Evolutionary conservation across 441 rosid genomes (phyloP).

Genomic region (Jatropha podagrica): DNA sequence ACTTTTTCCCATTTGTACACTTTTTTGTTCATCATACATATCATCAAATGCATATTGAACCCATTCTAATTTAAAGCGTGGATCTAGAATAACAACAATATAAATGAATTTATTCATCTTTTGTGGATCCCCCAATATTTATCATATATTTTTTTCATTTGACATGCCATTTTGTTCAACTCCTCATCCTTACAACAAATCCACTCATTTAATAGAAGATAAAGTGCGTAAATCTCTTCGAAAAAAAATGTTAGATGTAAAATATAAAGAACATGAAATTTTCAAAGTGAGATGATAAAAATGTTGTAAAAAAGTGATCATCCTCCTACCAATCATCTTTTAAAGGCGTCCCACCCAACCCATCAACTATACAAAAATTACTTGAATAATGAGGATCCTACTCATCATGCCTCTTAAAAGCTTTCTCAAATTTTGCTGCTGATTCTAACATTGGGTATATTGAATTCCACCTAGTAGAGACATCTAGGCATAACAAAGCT

Average conservation of each 20-base stretch:
- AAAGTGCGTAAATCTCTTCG: too few relatives aligned
- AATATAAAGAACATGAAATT: too few relatives aligned
- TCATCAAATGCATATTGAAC: neutral
- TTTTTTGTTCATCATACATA: neutral
- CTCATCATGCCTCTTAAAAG: too few relatives aligned
- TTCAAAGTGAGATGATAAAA: too few relatives aligned
- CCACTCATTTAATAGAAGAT: neutral
- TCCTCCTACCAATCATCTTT: neutral
- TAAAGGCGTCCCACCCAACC: too few relatives aligned
- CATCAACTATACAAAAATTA: too few relatives aligned
- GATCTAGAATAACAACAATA: neutral
- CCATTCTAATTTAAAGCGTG: neutral
- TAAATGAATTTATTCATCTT: neutral
- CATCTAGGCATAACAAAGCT: too few relatives aligned
- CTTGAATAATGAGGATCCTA: too few relatives aligned
- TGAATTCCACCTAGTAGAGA: too few relatives aligned
- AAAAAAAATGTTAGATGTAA: neutral
- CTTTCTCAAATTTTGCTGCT: too few relatives aligned
- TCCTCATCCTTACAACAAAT: neutral
- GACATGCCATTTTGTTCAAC: neutral
- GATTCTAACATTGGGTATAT: too few relatives aligned
- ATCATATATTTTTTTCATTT: neutral
- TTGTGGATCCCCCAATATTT: neutral
- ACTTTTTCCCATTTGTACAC: neutral
- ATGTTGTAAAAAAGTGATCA: too few relatives aligned